Evolutionary conservation across 495 filamentous ascomycete genomes (phyloP).

Genomic region (Paragyromitra xinjiangensis): DNA sequence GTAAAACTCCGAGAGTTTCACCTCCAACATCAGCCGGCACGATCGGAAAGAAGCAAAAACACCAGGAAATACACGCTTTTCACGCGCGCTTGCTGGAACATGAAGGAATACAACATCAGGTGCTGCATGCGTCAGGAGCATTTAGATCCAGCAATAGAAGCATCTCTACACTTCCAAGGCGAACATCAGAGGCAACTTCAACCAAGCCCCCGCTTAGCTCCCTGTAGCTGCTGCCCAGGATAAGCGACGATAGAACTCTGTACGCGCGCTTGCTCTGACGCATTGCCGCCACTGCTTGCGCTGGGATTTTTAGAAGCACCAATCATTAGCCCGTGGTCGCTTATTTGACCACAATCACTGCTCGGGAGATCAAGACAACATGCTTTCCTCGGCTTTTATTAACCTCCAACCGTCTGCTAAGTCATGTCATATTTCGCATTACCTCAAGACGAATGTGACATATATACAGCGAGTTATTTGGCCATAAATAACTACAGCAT

Average conservation of each 20-base stretch:
- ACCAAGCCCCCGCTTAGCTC: not conserved
- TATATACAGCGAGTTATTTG: constrained; percentile 8
- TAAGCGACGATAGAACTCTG: not conserved
- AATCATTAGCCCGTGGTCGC: not conserved
- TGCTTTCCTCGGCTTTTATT: not conserved
- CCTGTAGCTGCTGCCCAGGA: not conserved
- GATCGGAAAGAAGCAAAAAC: not conserved
- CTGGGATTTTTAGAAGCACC: not conserved
- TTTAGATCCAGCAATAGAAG: not conserved
- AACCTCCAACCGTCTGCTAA: not conserved
- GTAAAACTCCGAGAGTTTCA: not conserved
- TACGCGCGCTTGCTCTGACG: constrained; percentile 1
- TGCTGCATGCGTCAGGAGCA: not conserved
- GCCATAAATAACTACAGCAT: constrained; percentile 15
- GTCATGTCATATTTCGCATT: constrained; percentile 18
- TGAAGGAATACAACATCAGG: not conserved
- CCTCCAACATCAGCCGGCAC: not conserved
- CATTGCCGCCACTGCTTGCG: not conserved
- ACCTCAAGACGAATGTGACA: constrained; percentile 1
- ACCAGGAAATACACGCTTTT: not conserved
- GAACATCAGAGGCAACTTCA: not conserved
- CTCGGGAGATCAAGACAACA: not conserved
- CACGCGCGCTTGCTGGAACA: constrained; percentile 6
- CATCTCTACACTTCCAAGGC: not conserved
- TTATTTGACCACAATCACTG: not conserved